These are phyloP conservation scores for Cyclotella sp. DNA, from an alignment of 108 stramenopile genomes.

Conservation along the genomic window DNA sequence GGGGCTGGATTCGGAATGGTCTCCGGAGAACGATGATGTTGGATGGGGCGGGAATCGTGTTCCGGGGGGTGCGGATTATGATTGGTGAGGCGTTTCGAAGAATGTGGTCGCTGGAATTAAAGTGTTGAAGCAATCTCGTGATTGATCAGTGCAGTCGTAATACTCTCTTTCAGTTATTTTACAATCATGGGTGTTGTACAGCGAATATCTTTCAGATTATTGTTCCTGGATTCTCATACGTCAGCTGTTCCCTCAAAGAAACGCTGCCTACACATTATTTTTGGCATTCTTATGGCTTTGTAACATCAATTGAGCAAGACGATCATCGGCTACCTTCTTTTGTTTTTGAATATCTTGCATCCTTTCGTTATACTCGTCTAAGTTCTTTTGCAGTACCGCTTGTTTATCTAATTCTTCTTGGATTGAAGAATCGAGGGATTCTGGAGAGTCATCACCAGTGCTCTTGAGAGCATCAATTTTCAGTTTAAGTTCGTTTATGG, in stretches of 20 bases:
- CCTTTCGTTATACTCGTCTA: constrained; percentile 10
- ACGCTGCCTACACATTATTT: background rate
- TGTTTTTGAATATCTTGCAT: background rate
- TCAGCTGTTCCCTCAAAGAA: background rate
- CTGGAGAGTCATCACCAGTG: background rate
- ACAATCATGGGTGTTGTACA: too few relatives aligned
- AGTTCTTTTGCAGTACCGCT: background rate
- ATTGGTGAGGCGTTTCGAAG: constrained; percentile 37
- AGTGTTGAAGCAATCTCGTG: background rate
- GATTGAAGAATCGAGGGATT: background rate
- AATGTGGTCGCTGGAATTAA: background rate
- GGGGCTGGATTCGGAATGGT: constrained; percentile 89
- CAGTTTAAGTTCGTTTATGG: constrained; percentile 8
- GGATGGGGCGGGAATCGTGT: constrained; percentile 75
- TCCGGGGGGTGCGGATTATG: constrained; percentile 69
- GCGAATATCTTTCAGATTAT: background rate
- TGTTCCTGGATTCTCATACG: background rate
- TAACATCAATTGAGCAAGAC: background rate
- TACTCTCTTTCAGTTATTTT: too few relatives aligned
- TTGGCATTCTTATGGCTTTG: background rate
- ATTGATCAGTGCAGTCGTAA: too few relatives aligned
- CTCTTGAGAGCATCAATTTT: constrained; percentile 16
- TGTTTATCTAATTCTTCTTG: constrained; percentile 12
- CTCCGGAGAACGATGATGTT: constrained; percentile 76
- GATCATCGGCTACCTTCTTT: constrained; percentile 5